phyloP scores from a whole-genome alignment of 768 basidiomycete species.

The Terana coerulea region DNA sequence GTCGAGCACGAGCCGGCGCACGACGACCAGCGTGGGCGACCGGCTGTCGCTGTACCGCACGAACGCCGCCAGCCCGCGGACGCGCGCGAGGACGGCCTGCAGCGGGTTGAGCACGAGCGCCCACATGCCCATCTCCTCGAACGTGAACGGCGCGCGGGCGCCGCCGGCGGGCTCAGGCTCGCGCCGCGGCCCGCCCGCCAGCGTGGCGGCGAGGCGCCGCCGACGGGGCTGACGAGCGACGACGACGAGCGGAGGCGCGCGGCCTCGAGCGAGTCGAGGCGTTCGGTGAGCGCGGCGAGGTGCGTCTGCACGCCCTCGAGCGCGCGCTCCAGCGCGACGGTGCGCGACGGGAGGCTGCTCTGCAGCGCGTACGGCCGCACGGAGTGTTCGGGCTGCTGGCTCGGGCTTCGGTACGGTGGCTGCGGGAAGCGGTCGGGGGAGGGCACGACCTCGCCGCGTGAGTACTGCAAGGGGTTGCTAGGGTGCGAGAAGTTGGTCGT shows the following conservation, averaged over 20 bases:
- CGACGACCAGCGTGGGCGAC: slow-evolving; percentile 62
- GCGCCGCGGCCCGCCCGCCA: slow-evolving; percentile 12
- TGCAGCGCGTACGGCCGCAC: slow-evolving; percentile 15
- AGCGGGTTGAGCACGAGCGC: slow-evolving; percentile 66
- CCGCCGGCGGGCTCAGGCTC: slow-evolving; percentile 14
- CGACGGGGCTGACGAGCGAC: slow-evolving; percentile 33
- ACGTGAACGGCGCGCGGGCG: slow-evolving; percentile 9
- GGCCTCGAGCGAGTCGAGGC: slow-evolving; percentile 54
- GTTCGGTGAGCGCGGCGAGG: slow-evolving; percentile 76
- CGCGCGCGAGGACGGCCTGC: slow-evolving; percentile 41
- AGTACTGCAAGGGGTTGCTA: slow-evolving; percentile 11
- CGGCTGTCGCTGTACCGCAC: slow-evolving; percentile 56
- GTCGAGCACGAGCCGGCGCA: slow-evolving; percentile 75
- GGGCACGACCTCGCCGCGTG: slow-evolving; percentile 12
- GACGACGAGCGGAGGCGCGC: slow-evolving; percentile 18
- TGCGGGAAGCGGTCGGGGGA: slow-evolving; percentile 12
- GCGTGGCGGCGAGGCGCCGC: slow-evolving; percentile 18
- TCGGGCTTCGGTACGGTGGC: slow-evolving; percentile 17
- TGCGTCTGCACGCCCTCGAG: slow-evolving; percentile 80
- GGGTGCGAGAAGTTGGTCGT: slow-evolving; percentile 17
- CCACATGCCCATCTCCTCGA: slow-evolving; percentile 86
- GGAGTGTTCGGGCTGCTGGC: slow-evolving; percentile 12
- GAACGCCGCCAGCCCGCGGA: slow-evolving; percentile 53
- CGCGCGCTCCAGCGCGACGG: slow-evolving; percentile 67
- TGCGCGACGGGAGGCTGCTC: slow-evolving; percentile 25